These are phyloP conservation scores for Quambalaria eucalypti DNA, from an alignment of 1,284 basidiomycete genomes.

Conservation along the genomic window DNA sequence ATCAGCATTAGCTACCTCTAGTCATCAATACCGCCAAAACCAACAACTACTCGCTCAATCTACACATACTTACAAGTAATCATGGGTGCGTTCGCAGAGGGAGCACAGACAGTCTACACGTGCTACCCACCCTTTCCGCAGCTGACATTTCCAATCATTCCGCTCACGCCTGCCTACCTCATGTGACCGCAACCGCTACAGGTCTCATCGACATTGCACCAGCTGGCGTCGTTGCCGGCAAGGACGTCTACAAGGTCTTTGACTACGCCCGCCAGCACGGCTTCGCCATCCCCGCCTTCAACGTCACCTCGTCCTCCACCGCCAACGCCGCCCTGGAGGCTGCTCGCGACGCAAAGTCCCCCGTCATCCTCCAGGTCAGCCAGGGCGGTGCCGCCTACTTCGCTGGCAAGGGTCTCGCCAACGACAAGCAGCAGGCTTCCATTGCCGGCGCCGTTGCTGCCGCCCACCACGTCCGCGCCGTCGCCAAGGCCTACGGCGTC, in stretches of 20 bases:
- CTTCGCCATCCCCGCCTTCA: conserved; percentile 45
- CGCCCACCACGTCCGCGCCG: conserved; percentile 73
- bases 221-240: conserved; percentile 43
- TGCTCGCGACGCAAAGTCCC: conserved; percentile 71
- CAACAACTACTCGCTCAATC: no score
- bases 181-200: no score
- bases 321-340: conserved; percentile 46
- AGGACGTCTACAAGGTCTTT: conserved; percentile 28
- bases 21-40: no score
- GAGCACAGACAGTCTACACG: no score
- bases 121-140: no score
- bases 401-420: conserved; percentile 89
- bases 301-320: conserved; percentile 37
- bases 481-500: conserved; percentile 58
- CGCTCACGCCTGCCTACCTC: no score
- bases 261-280: conserved; percentile 35
- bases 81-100: no score
- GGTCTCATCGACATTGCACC: conserved; percentile 10
- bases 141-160: no score
- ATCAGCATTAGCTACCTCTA: no score
- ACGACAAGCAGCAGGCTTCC: conserved; percentile 94
- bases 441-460: conserved; percentile 83
- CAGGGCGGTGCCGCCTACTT: conserved; percentile 95
- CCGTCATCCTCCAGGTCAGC: conserved; percentile 95
- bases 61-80: no score